Percentiles rank a stretch among this genome's conserved stretches.
phyloP scores from a whole-genome alignment of 768 basidiomycete species.

The Ramaria rubella region DNA sequence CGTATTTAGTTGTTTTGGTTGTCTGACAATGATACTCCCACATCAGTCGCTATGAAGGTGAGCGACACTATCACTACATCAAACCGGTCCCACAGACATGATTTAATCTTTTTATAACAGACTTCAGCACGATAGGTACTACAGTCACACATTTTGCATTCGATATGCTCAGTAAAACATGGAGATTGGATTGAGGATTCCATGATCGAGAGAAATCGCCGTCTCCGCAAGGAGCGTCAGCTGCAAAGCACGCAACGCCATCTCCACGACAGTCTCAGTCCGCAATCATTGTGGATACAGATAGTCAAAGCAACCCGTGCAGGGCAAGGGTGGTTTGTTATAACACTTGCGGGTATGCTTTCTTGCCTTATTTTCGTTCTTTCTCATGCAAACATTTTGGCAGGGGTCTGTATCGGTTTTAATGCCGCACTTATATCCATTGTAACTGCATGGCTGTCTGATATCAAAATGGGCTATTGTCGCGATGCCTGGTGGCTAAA shows the following conservation, averaged over 20 bases:
- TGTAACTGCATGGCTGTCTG: conserved; percentile 93
- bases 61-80: background rate
- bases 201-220: conserved; percentile 76
- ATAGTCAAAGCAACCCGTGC: conserved; percentile 53
- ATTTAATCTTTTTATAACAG: background rate
- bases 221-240: conserved; percentile 54
- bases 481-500: conserved; percentile 98
- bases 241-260: conserved; percentile 37
- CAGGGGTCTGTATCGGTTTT: conserved; percentile 85
- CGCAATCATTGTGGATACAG: conserved; percentile 57
- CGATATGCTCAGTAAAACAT: conserved; percentile 13
- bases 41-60: background rate
- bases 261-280: conserved; percentile 44
- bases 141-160: background rate
- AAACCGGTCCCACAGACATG: background rate
- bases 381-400: conserved; percentile 8
- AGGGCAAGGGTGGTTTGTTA: conserved; percentile 89
- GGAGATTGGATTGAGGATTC: conserved; percentile 98
- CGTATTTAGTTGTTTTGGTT: background rate
- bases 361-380: background rate
- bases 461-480: conserved; percentile 97
- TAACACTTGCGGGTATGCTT: conserved; percentile 78
- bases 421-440: conserved; percentile 96
- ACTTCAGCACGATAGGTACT: background rate
- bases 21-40: background rate